Conservation (phyloP, 208 protist species). For the Leishmania amazonensis region DNA sequence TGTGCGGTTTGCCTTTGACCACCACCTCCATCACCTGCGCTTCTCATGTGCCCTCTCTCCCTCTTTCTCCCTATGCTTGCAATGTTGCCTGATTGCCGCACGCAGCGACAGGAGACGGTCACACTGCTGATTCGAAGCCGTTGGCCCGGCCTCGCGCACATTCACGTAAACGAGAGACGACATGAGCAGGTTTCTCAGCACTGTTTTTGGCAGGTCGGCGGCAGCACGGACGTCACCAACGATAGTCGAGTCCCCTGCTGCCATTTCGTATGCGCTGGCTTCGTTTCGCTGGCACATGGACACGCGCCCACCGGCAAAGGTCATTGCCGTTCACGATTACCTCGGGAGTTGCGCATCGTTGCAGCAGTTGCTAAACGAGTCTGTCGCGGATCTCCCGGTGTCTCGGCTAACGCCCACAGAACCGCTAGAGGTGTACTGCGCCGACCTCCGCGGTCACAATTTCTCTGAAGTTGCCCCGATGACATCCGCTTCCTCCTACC, state of each 20-base stretch:
- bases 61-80: not conserved
- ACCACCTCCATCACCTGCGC: not conserved
- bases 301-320: constrained; percentile 58
- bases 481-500: constrained; percentile 27
- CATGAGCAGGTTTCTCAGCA: constrained; percentile 38
- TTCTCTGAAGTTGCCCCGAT: constrained; percentile 37
- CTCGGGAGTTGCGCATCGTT: constrained; percentile 54
- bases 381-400: constrained; percentile 47
- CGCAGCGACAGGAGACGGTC: not conserved
- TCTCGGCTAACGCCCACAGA: constrained; percentile 43
- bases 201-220: constrained; percentile 23
- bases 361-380: constrained; percentile 64
- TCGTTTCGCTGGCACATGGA: constrained; percentile 87
- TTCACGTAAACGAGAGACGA: not conserved
- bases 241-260: constrained; percentile 28
- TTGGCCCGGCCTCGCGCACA: no score
- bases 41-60: not conserved
- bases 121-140: not conserved
- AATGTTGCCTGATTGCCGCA: not conserved
- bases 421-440: constrained; percentile 79
- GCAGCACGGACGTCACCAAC: constrained; percentile 6
- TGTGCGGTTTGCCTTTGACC: no score
- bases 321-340: constrained; percentile 80
- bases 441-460: constrained; percentile 82
- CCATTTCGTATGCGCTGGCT: constrained; percentile 58